Percentiles rank a stretch among this genome's conserved stretches.
phyloP scores from a whole-genome alignment of 192 early-diverging fungal genomes.

The Entophlyctis helioformis region DNA sequence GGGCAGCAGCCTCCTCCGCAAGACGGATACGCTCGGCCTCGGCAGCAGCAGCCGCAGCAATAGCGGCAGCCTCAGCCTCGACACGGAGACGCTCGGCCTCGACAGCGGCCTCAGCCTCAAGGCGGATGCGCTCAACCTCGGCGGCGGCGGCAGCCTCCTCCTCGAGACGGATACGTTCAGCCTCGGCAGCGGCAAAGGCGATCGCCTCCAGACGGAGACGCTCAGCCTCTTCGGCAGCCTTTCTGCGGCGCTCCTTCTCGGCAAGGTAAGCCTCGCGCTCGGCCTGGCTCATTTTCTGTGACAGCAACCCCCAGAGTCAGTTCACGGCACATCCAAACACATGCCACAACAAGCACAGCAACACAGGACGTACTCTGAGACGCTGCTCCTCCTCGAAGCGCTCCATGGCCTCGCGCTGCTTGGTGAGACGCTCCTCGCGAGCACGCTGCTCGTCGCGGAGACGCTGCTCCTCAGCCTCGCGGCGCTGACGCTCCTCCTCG shows the following conservation, averaged over 20 bases:
- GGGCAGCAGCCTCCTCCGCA: too few relatives aligned
- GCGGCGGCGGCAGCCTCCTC: too few relatives aligned
- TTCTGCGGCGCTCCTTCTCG: too few relatives aligned
- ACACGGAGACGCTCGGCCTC: background rate
- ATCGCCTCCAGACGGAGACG: too few relatives aligned
- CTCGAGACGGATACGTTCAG: too few relatives aligned
- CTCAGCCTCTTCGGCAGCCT: conserved; percentile 1
- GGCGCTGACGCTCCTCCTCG: background rate
- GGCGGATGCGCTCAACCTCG: too few relatives aligned
- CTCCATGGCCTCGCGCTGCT: conserved; percentile 1
- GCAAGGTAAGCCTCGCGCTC: conserved; percentile 4
- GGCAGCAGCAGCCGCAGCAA: background rate
- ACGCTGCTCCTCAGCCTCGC: background rate
- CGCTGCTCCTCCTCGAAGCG: conserved; percentile 1
- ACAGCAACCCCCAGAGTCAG: too few relatives aligned
- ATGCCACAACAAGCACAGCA: too few relatives aligned
- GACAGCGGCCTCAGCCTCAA: too few relatives aligned
- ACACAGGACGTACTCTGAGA: conserved; percentile 1
- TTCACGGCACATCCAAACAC: too few relatives aligned
- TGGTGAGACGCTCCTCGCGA: background rate
- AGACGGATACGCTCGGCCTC: conserved; percentile 1
- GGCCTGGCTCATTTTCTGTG: background rate
- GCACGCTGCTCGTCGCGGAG: background rate
- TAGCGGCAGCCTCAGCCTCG: conserved; percentile 1
- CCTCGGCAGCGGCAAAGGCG: too few relatives aligned